Conservation (phyloP, 495 filamentous ascomycete species). For the Beverwykella pulmonaria region DNA sequence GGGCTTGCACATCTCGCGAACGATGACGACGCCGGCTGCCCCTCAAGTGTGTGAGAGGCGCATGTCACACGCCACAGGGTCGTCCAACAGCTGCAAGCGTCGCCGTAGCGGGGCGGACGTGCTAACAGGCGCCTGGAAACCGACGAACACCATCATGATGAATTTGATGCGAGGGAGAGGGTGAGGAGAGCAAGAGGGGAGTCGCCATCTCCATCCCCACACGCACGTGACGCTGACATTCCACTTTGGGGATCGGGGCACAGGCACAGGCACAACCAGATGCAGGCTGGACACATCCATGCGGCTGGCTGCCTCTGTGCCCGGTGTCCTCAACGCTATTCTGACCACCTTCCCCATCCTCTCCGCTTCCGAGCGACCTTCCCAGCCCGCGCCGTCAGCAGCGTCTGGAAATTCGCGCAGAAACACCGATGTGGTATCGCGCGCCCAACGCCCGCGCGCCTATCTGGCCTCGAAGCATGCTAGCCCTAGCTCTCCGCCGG, state of each 20-base stretch:
- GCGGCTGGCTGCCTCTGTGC: not conserved
- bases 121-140: too few relatives aligned
- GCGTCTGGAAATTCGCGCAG: not conserved
- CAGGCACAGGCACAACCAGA: not conserved
- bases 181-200: too few relatives aligned
- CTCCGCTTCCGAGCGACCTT: not conserved
- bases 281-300: not conserved
- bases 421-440: not conserved
- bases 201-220: too few relatives aligned
- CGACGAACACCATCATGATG: too few relatives aligned
- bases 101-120: too few relatives aligned
- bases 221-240: too few relatives aligned
- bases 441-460: constrained; percentile 10
- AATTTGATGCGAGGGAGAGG: too few relatives aligned
- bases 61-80: constrained; percentile 31
- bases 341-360: constrained; percentile 13
- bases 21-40: not conserved
- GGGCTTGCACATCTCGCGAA: not conserved
- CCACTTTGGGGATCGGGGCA: too few relatives aligned
- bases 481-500: constrained; percentile 11
- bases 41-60: too few relatives aligned
- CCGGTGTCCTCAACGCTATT: constrained; percentile 2
- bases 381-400: constrained; percentile 1
- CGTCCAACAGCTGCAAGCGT: constrained; percentile 6
- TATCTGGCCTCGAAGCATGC: constrained; percentile 4